These are phyloP conservation scores for Amanita phalloides DNA, from an alignment of 768 basidiomycete species.

Conservation along the genomic window DNA sequence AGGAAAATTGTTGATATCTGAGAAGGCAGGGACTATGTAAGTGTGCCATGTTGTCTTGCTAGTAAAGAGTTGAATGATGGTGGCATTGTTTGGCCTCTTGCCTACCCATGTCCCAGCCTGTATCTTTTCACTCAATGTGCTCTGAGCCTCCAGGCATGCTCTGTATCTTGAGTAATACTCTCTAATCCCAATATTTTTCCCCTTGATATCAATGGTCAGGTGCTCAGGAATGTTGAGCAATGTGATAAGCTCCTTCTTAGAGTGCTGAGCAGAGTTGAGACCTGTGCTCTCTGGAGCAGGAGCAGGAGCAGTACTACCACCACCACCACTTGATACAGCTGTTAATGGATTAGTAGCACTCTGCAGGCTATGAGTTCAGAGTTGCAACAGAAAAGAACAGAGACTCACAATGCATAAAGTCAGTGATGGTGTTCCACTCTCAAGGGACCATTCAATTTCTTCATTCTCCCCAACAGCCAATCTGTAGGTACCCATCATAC, in stretches of 20 bases:
- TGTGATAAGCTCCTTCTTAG: neutral
- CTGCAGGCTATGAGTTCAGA: too few relatives aligned
- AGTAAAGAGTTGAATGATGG: neutral
- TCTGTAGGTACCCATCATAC: too few relatives aligned
- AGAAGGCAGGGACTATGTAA: neutral
- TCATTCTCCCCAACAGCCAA: too few relatives aligned
- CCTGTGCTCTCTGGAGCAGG: neutral
- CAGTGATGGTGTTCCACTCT: too few relatives aligned
- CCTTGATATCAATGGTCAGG: neutral
- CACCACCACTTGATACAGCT: neutral
- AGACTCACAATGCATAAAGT: too few relatives aligned
- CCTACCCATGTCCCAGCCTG: neutral
- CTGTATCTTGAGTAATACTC: neutral
- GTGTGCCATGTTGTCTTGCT: neutral
- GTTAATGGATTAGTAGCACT: too few relatives aligned
- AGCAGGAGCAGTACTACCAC: neutral
- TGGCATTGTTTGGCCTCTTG: neutral
- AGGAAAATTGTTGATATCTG: neutral
- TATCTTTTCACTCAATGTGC: neutral
- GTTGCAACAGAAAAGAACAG: too few relatives aligned
- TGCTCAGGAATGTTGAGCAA: slow-evolving; percentile 1
- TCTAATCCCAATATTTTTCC: neutral
- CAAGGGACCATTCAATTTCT: too few relatives aligned
- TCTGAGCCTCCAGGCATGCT: neutral
- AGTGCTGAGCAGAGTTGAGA: neutral